Evolutionary conservation across 768 basidiomycete genomes (phyloP), one percentile per base, ranked within the genome.

Genomic region (Kwoniella botswanensis): DNA sequence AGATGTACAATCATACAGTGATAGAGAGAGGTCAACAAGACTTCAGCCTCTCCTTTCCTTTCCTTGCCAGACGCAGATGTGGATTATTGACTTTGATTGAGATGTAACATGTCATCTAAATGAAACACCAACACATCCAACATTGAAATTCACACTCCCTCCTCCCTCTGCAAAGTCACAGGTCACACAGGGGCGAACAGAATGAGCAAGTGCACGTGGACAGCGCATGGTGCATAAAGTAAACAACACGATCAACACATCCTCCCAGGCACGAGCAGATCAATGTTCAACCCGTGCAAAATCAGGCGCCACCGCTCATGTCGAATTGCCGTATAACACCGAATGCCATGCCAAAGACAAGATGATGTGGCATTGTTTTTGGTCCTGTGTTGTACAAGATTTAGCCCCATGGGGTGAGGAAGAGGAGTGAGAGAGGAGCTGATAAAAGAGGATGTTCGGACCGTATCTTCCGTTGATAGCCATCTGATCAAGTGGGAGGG

Each of bases 171-270:
- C 22, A 43, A 22, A 17, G 17, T 42, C 35, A 17, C 22, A 21
- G 15, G 59, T 60, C 59, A 60, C 59, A 60, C 21, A 26, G 11
- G 35, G 15, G 57, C 55, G 24, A 21, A 56, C 29, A 59, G 22
- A 29, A n/a, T 59, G 24, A 41, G 57, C 35, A 41, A 7, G 46
- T 17, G 15, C 59, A 61, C 59, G 41, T 61, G 59, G 18, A 29
- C 24, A 41, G 24, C 35, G 59, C 59, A 26, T 61, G 59, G 59
- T 61, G 17, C 17, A 42, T 43, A 61, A 61, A 61, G n/a, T 61
- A 61, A 61, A 61, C 59, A 61, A 61, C 59, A 61, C 59, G 59
- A 43, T 61, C 42, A 61, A 35, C 35, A 35, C 35, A 35, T 35
- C 35, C 35, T 35, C 35, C 35, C 35, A 61, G 59, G 59, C 59